phyloP scores from a whole-genome alignment of 2,329 filamentous ascomycete species.

The Botryosphaeria dothidea region DNA sequence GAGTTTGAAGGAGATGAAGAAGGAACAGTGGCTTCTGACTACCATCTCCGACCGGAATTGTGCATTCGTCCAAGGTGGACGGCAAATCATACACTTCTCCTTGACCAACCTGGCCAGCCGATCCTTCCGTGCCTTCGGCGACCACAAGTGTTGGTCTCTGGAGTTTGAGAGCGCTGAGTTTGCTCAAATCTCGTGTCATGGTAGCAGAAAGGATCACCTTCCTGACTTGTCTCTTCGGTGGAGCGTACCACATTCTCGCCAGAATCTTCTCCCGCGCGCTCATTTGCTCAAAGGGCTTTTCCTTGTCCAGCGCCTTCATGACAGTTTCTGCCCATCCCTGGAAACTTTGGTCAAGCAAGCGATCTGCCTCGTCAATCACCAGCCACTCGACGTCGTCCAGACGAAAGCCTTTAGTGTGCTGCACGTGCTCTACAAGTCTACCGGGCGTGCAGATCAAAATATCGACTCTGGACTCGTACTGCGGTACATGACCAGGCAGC shows the following conservation, averaged over 20 bases:
- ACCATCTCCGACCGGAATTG: slow-evolving; percentile 52
- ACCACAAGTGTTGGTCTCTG: slow-evolving; percentile 74
- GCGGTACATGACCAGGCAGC: slow-evolving; percentile 64
- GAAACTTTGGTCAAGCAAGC: slow-evolving; percentile 86
- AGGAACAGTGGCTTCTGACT: slow-evolving; percentile 73
- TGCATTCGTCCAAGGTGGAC: slow-evolving; percentile 47
- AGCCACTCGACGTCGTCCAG: slow-evolving; percentile 82
- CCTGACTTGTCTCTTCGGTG: slow-evolving; percentile 53
- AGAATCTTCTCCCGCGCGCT: slow-evolving; percentile 56
- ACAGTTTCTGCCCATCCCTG: slow-evolving; percentile 84
- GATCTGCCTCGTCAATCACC: slow-evolving; percentile 91
- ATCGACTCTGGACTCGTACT: slow-evolving; percentile 73
- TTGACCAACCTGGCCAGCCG: slow-evolving; percentile 19
- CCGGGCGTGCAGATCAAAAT: slow-evolving; percentile 91
- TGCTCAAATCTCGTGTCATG: slow-evolving; percentile 82
- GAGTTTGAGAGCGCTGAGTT: slow-evolving; percentile 73
- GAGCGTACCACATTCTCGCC: slow-evolving; percentile 43
- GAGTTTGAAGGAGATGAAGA: slow-evolving; percentile 69
- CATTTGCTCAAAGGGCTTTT: slow-evolving; percentile 51
- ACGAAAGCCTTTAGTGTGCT: slow-evolving; percentile 78
- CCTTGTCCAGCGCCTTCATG: slow-evolving; percentile 58
- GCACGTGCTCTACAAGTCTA: slow-evolving; percentile 86
- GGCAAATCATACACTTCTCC: slow-evolving; percentile 58
- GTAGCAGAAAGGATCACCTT: slow-evolving; percentile 92
- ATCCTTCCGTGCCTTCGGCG: slow-evolving; percentile 57